Evolutionary conservation across 1,139 yeast species (phyloP).

Genomic region (Scheffersomyces insectosa): DNA sequence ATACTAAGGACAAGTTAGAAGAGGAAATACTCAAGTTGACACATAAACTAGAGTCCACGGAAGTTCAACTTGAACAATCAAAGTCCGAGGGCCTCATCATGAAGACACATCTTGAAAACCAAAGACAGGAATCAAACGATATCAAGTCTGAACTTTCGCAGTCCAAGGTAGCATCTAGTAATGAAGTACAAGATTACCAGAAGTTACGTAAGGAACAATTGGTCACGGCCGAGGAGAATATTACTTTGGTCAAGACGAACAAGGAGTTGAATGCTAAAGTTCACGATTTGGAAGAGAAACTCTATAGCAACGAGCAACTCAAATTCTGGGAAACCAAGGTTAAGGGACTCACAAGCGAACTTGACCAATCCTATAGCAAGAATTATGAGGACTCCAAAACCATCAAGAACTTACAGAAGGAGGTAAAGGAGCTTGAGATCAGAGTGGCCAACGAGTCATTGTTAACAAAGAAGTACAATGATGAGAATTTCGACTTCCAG

Average conservation of each 20-base stretch:
- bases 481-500: conserved; percentile 48
- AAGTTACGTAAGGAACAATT: conserved; percentile 39
- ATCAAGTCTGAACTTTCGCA: conserved; percentile 37
- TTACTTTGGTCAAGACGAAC: conserved; percentile 39
- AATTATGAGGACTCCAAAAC: conserved; percentile 33
- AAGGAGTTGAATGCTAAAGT: conserved; percentile 36
- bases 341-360: conserved; percentile 26
- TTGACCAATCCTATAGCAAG: conserved; percentile 32
- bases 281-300: conserved; percentile 38
- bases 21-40: conserved; percentile 44
- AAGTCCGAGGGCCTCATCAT: conserved; percentile 32
- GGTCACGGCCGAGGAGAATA: conserved; percentile 45
- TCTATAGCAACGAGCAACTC: conserved; percentile 47
- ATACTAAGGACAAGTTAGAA: conserved; percentile 50
- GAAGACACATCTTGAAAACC: conserved; percentile 38
- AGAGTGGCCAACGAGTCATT: conserved; percentile 37
- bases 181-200: conserved; percentile 39
- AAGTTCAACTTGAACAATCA: conserved; percentile 32
- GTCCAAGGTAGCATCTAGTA: conserved; percentile 31
- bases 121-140: conserved; percentile 32
- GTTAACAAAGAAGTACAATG: conserved; percentile 45
- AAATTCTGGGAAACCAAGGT: conserved; percentile 48
- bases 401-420: conserved; percentile 33
- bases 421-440: conserved; percentile 37
- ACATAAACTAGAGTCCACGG: conserved; percentile 45